Evolutionary conservation across 2,329 filamentous ascomycete genomes (phyloP), one percentile per base, ranked within the genome.

Genomic region (Neopestalotiopsis sp.): DNA sequence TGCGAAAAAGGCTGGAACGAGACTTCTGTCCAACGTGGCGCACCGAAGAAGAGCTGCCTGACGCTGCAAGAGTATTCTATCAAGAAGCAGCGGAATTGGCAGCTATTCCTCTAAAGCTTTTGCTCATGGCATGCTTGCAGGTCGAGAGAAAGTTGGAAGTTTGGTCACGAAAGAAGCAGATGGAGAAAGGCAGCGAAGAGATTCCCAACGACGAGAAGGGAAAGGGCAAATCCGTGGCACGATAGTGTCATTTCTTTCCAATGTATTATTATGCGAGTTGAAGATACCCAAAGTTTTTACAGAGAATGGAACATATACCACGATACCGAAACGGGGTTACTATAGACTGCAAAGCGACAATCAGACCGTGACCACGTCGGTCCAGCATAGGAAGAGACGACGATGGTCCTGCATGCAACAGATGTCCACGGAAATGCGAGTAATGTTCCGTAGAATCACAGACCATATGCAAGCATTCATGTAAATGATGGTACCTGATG

Each of bases 21-120:
- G 75, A 77, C 66, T 74, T 74, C n/a, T 79, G 75, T 61, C 78
- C 77, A 1, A 66, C 77, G 10, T 79, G 77, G 77, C 79, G 80
- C 17, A 79, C 68, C 5, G 74, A 79, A n/a, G 78, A 80, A 4
- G 83, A 87, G 9, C 76, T 87, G 38, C 79, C 82, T 0, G 78
- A 79, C 7, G 71, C 74, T 3, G 84, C 83, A 0, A 84, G 76
- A 58, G 71, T 73, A 0, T 82, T 87, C 61, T 86, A 84, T 69
- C 75, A 76, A 13, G 78, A 80, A 69, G 82, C 81, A 53, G 84
- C 84, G 67, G 77, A 77, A 58, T 67, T 80, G 3, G 76, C 80
- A 0, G 82, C 79, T 0, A 71, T 84, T 45, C 77, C 79, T 0
- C 24, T 82, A 4, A 63, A 65, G 9, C 79, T 76, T 10, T 71